Conservation (phyloP, 2,329 filamentous ascomycete genomes). For the Fusarium nisikadoi region DNA sequence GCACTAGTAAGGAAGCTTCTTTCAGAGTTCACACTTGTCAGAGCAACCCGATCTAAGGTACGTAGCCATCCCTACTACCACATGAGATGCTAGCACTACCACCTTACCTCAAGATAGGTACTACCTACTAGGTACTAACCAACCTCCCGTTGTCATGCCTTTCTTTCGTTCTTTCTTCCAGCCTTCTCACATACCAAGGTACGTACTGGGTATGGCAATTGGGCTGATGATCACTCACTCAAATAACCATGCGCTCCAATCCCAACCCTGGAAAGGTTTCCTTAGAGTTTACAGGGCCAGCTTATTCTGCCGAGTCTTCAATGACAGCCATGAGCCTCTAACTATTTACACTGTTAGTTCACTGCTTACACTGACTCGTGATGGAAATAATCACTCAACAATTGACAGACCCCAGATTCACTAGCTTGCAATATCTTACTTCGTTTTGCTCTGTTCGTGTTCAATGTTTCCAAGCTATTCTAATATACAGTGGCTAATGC, state of each 20-base stretch:
- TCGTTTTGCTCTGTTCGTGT: slow-evolving; percentile 1
- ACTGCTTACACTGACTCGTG: background rate
- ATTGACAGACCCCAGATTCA: background rate
- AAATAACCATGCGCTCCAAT: slow-evolving; percentile 34
- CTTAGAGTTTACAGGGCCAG: slow-evolving; percentile 15
- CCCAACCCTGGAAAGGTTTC: background rate
- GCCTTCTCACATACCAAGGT: background rate
- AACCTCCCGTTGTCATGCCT: background rate
- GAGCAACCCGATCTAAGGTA: slow-evolving; percentile 10
- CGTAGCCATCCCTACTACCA: slow-evolving; percentile 4
- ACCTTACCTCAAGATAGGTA: background rate
- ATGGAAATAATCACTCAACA: background rate
- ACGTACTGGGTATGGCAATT: background rate
- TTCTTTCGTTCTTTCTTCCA: background rate
- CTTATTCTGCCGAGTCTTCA: background rate
- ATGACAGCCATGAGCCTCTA: background rate
- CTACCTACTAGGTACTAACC: too few relatives aligned
- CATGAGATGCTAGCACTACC: slow-evolving; percentile 6
- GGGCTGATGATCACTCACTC: slow-evolving; percentile 10
- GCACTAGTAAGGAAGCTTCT: slow-evolving; percentile 13
- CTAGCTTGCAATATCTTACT: slow-evolving; percentile 1
- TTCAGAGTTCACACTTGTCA: slow-evolving; percentile 7
- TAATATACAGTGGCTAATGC: slow-evolving; percentile 27
- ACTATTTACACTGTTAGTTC: background rate
- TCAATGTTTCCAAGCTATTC: background rate